These are phyloP conservation scores for Glycine tomentella DNA, from an alignment of 306 rosid genomes.

Conservation along the genomic window DNA sequence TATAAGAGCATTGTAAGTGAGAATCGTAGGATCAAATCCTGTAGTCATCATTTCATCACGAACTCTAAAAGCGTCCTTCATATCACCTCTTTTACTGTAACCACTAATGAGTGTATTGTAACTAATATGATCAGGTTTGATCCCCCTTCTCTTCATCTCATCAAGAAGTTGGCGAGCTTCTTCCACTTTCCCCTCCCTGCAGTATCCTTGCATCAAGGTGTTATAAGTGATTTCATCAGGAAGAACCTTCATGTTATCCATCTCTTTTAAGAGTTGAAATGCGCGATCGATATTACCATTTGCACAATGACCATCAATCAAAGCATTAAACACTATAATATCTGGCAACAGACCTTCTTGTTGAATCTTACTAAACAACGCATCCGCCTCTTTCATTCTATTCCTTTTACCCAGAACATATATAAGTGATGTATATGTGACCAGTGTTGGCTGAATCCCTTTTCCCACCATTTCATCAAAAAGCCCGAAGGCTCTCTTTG, in stretches of 20 bases:
- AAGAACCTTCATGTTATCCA: slow-evolving; percentile 68
- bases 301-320: slow-evolving; percentile 83
- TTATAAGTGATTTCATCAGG: slow-evolving; percentile 89
- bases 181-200: slow-evolving; percentile 85
- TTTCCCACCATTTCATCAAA: slow-evolving; percentile 68
- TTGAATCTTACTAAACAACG: slow-evolving; percentile 63
- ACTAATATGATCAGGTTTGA: slow-evolving; percentile 85
- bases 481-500: slow-evolving; percentile 68
- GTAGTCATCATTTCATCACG: slow-evolving; percentile 76
- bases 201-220: slow-evolving; percentile 86
- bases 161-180: slow-evolving; percentile 78
- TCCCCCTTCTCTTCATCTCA: slow-evolving; percentile 86
- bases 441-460: slow-evolving; percentile 66
- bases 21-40: slow-evolving; percentile 88
- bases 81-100: slow-evolving; percentile 77
- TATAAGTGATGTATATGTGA: slow-evolving; percentile 81
- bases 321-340: slow-evolving; percentile 74
- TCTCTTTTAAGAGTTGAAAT: slow-evolving; percentile 72
- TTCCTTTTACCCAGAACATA: slow-evolving; percentile 66
- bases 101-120: slow-evolving; percentile 89
- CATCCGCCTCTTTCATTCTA: slow-evolving; percentile 79
- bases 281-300: slow-evolving; percentile 66
- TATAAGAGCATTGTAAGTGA: slow-evolving; percentile 89
- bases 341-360: slow-evolving; percentile 70
- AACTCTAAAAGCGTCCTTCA: slow-evolving; percentile 78